Percentiles rank a stretch among this genome's conserved stretches.
Conservation (phyloP, 345 rosid genomes). For the Carallia pectinifolia region DNA sequence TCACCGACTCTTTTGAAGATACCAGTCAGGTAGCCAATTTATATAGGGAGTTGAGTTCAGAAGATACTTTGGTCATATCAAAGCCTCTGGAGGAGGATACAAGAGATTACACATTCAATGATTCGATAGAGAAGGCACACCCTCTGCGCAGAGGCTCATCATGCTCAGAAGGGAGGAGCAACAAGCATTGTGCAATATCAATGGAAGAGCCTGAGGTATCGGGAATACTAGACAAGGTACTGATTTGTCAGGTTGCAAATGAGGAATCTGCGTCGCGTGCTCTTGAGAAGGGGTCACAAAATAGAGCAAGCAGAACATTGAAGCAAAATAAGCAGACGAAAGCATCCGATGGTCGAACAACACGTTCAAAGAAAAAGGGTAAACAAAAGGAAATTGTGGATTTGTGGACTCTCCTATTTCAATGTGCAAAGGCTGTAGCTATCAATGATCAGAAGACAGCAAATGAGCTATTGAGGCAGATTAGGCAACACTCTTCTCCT, state of each 20-base stretch:
- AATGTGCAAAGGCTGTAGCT: constrained; percentile 61
- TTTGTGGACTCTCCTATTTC: constrained; percentile 47
- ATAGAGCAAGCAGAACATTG: constrained; percentile 22
- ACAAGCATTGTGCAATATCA: constrained; percentile 47
- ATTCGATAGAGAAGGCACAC: constrained; percentile 46
- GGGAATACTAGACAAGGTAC: constrained; percentile 50
- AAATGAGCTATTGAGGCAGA: constrained; percentile 40
- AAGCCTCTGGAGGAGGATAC: neutral
- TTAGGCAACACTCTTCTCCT: constrained; percentile 43
- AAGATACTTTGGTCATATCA: neutral
- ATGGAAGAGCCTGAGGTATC: constrained; percentile 36
- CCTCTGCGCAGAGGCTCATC: constrained; percentile 25
- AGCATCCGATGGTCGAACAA: constrained; percentile 34
- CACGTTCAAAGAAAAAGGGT: constrained; percentile 39
- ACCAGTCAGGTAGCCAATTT: neutral
- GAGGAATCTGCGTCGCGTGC: constrained; percentile 18
- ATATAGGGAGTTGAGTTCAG: neutral
- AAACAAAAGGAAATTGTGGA: constrained; percentile 44
- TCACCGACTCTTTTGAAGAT: neutral
- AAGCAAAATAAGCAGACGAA: constrained; percentile 28
- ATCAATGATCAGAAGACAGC: constrained; percentile 41
- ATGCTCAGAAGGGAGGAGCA: constrained; percentile 39
- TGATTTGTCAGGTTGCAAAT: constrained; percentile 30
- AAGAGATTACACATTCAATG: neutral
- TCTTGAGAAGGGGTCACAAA: constrained; percentile 37